Base-by-base conservation (phyloP, 306 rosid species). In the Begonia peltatifolia region DNA sequence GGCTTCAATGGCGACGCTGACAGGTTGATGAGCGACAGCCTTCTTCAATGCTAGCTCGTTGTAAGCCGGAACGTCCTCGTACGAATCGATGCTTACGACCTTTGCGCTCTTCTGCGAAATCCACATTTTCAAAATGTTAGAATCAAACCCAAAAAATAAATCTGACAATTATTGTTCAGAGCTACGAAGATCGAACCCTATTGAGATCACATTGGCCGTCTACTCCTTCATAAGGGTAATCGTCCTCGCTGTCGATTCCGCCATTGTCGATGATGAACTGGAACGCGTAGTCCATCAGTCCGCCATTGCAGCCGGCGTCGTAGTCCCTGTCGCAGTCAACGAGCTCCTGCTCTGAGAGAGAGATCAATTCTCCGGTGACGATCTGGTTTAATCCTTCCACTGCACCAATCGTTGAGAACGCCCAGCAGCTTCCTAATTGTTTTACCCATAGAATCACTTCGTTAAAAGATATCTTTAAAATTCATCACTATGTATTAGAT, bases 371-470 rank as follows among this genome's bases (percentile, higher is more conserved):
- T 12, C 94, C 94, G 0, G 83, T 82, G 8, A 68, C 90, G 43
- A 89, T 89, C 64, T 78, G 66, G 64, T 89, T 85, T 46, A 89
- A 72, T 52, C 90, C 90, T 67, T 89, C 97, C 48, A 89, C 97
- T 2, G 94, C 66, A 0, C 94, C 95, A 16, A 85, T 60, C 0
- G 97, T 80, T 43, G 97, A 85, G 56, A 89, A 89, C 2, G 97
- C 97, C 97, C 97, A 89, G 58, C 97, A 85, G 50, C 97, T 85
- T 51, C 97, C 97, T 89, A 76, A 36, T 44, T 20, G 41, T 30
- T 30, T 30, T 30, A 30, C 36, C 36, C 5, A 30, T 30, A 30
- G 6, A 30, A 30, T 30, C 36, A 30, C 36, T 30, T 30, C 7
- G 36, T 30, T 30, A 3, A 23, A 4, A 30, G 36, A 6, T 30